phyloP scores from a whole-genome alignment of 1,139 yeast genomes.

The Taiozyma sp. region DNA sequence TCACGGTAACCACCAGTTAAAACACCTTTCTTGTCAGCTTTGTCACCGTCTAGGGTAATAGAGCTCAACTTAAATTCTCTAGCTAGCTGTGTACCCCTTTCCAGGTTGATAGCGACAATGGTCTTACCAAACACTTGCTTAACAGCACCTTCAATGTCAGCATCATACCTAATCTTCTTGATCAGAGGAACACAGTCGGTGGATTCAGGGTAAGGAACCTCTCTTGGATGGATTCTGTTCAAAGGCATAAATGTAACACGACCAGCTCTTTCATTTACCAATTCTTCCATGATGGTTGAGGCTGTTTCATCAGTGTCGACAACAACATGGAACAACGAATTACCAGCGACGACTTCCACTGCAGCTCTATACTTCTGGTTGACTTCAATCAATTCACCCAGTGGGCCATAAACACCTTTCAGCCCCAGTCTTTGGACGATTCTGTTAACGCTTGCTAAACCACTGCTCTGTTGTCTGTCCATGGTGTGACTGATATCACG shows the following conservation, averaged over 20 bases:
- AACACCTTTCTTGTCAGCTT: conserved; percentile 78
- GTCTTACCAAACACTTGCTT: conserved; percentile 78
- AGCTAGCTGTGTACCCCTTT: conserved; percentile 65
- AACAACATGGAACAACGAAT: conserved; percentile 77
- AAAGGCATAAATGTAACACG: conserved; percentile 89
- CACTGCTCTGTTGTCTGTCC: conserved; percentile 66
- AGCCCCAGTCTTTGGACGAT: conserved; percentile 54
- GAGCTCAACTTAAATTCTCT: conserved; percentile 60
- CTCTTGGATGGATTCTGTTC: conserved; percentile 50
- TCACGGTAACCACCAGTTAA: conserved; percentile 89
- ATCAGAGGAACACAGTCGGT: conserved; percentile 62
- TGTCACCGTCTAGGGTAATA: conserved; percentile 88
- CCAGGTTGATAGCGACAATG: conserved; percentile 68
- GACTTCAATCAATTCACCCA: conserved; percentile 77
- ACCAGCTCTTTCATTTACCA: conserved; percentile 67
- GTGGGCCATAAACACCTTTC: conserved; percentile 69
- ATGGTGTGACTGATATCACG: conserved; percentile 62
- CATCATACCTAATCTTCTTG: conserved; percentile 59
- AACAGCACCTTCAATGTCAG: conserved; percentile 55
- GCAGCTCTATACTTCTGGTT: conserved; percentile 82
- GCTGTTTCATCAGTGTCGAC: conserved; percentile 90
- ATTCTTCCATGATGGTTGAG: conserved; percentile 66
- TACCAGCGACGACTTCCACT: conserved; percentile 86
- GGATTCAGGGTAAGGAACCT: conserved; percentile 47
- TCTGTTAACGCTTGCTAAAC: conserved; percentile 59